Evolutionary conservation across 768 basidiomycete species (phyloP).

Genomic region (Psilocybe sp.): DNA sequence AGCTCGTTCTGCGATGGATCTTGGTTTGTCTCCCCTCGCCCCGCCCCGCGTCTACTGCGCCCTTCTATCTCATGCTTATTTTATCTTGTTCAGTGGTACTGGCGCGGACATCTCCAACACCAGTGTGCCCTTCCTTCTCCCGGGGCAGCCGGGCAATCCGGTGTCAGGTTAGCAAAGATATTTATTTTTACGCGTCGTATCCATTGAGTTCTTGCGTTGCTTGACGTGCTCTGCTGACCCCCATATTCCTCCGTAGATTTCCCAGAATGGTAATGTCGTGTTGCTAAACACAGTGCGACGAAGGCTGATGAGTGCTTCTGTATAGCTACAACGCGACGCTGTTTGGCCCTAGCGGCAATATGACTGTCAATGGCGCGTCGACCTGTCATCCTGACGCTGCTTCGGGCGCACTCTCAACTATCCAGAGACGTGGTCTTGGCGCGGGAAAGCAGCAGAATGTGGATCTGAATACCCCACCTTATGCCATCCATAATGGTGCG

Average conservation of each 20-base stretch:
- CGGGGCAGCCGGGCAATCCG: constrained; percentile 51
- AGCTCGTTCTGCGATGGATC: constrained; percentile 34
- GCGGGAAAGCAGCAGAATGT: constrained; percentile 45
- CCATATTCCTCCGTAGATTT: constrained; percentile 34
- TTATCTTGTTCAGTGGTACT: constrained; percentile 42
- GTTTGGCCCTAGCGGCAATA: constrained; percentile 71
- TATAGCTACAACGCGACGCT: constrained; percentile 57
- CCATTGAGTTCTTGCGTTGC: background rate
- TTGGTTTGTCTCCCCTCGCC: constrained; percentile 21
- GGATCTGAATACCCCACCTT: constrained; percentile 58
- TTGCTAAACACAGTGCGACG: constrained; percentile 4
- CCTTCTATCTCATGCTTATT: constrained; percentile 1
- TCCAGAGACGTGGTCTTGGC: constrained; percentile 45
- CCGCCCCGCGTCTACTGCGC: background rate
- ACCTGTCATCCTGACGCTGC: constrained; percentile 38
- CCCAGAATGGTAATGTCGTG: constrained; percentile 60
- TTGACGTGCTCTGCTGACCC: background rate
- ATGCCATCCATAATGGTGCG: constrained; percentile 70
- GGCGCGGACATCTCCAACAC: constrained; percentile 55
- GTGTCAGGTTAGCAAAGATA: constrained; percentile 31
- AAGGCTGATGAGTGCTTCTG: background rate
- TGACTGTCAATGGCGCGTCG: constrained; percentile 64
- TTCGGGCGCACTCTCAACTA: constrained; percentile 9
- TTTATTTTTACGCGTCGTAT: constrained; percentile 1
- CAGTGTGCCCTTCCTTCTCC: constrained; percentile 51